Evolutionary conservation across 495 filamentous ascomycete species (phyloP), one percentile per base, ranked within the genome.

Genomic region (Elasticomyces elasticus): DNA sequence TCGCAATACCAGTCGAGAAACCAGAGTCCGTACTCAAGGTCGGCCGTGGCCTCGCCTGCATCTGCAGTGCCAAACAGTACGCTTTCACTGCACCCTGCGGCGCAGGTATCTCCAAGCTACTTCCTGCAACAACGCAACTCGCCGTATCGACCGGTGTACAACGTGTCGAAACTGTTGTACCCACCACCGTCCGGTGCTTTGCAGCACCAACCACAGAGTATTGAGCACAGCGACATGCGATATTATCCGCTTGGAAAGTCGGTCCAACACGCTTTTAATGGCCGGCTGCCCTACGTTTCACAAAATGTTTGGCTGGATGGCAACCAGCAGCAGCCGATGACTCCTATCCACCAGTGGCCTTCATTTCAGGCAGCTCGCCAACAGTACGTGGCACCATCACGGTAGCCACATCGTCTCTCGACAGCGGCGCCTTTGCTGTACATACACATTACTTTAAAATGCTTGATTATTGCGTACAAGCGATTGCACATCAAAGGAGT

Each of bases 61-160:
- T 62, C 51, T 40, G 53, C 59, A 12, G 22, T 51, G 5, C 56
- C 59, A 13, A 49, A 51, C 23, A 53, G 60, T 12, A 49, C 56
- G 7, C 27, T 64, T 0, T 48, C 59, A 19, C 47, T 55, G n/a
- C 62, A 60, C 2, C 75, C 75, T 17, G 76, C 77, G 31, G 73
- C 64, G 23, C 77, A 79, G 38, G 68, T 83, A 20, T 85, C 82
- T 17, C 82, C 82, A 12, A 80, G 78, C 1, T 78, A 74, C 62
- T 82, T 81, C 62, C 70, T 82, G 28, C 71, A 72, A 28, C 78
- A 85, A 56, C 72, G 84, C 20, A 80, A 79, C 56, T 97, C 94
- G 44, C 92, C 92, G 0, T 98, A 97, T 69, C 86, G 85, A 55
- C 92, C 92, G 3, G 82, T 98, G 25, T 85, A 90, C 49, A 78